Evolutionary conservation across 2,329 filamentous ascomycete genomes (phyloP).

Genomic region (Diaporthe batatas): DNA sequence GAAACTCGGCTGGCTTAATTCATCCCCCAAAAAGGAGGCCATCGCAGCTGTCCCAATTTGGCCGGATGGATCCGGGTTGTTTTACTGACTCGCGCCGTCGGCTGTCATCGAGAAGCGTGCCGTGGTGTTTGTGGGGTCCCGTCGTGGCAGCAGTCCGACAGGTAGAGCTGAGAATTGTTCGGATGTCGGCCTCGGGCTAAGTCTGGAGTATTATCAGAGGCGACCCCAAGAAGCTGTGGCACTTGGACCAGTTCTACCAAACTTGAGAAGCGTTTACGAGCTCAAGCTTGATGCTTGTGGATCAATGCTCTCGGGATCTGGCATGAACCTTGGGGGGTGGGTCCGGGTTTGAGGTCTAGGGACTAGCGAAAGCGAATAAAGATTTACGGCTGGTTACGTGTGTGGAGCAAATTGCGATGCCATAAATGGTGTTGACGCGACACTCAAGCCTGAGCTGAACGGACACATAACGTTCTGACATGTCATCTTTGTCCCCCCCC

Average conservation of each 20-base stretch:
- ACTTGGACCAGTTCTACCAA: background rate
- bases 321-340: background rate
- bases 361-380: background rate
- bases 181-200: conserved; percentile 1
- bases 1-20: background rate
- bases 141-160: background rate
- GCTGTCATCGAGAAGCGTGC: background rate
- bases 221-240: background rate
- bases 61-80: background rate
- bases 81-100: conserved; percentile 5
- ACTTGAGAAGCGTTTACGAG: background rate
- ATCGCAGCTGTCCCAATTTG: conserved; percentile 2
- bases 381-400: background rate
- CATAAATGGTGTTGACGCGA: conserved; percentile 6
- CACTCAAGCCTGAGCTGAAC: background rate
- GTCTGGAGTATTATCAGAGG: background rate
- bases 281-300: background rate
- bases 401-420: background rate
- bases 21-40: background rate
- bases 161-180: background rate
- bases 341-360: too few species aligned
- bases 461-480: background rate
- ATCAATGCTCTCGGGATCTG: background rate
- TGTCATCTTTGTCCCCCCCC: background rate
- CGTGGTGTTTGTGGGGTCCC: background rate